phyloP scores from a whole-genome alignment of 2,329 filamentous ascomycete species.

The Mycosphaerelloides madeirae region DNA sequence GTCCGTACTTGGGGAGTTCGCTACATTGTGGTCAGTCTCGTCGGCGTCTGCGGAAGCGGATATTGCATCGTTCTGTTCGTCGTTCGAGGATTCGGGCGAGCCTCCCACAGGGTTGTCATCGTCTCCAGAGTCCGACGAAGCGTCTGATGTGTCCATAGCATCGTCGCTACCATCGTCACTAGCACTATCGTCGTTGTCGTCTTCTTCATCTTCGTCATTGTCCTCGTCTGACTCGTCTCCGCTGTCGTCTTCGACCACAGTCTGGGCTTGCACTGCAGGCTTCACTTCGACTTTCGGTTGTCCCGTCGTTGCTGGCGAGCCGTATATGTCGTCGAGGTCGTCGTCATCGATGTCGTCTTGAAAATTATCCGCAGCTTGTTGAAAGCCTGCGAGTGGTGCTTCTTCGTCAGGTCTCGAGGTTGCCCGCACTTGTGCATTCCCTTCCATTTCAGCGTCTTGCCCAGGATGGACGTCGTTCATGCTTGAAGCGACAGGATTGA shows the following conservation, averaged over 20 bases:
- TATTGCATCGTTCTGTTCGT: background rate
- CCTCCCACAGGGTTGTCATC: background rate
- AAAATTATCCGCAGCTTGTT: background rate
- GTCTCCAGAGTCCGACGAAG: conserved; percentile 12
- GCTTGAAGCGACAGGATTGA: too few relatives aligned
- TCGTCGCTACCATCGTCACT: too few relatives aligned
- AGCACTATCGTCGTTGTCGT: conserved; percentile 13
- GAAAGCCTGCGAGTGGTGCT: background rate
- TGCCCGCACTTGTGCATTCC: background rate
- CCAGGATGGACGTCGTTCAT: background rate
- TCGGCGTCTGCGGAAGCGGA: background rate
- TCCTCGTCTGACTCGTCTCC: background rate
- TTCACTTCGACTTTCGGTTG: background rate
- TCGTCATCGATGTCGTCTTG: conserved; percentile 5
- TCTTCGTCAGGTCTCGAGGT: background rate
- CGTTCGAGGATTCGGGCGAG: background rate
- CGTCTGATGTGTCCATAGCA: conserved; percentile 20
- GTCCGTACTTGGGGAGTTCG: conserved; percentile 3
- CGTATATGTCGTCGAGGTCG: conserved; percentile 10
- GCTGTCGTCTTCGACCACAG: too few relatives aligned
- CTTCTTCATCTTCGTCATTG: background rate
- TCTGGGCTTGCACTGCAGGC: background rate
- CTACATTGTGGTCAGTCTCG: background rate
- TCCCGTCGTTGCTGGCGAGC: background rate
- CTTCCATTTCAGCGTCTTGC: background rate